Percentiles rank a stretch among this genome's conserved stretches.
phyloP scores from a whole-genome alignment of 2,329 filamentous ascomycete species.

The Helotiales sp. region DNA sequence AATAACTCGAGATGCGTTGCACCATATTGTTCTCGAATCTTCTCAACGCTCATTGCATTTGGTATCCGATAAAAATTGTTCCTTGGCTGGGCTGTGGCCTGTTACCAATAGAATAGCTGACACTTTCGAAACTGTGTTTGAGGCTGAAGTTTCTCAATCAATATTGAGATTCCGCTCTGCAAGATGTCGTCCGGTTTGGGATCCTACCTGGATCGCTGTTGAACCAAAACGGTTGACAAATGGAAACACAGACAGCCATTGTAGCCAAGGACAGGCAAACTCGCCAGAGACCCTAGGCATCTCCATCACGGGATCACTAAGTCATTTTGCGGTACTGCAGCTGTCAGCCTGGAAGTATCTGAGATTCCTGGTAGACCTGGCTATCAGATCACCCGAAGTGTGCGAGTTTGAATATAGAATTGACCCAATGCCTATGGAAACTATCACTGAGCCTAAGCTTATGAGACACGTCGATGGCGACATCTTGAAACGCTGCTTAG shows the following conservation, averaged over 20 bases:
- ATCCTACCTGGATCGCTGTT: conserved; percentile 20
- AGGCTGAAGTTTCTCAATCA: conserved; percentile 55
- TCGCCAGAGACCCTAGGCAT: conserved; percentile 58
- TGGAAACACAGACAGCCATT: not conserved
- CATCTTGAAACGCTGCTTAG: conserved; percentile 55
- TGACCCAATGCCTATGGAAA: conserved; percentile 36
- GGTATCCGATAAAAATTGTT: conserved; percentile 34
- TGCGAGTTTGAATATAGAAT: conserved; percentile 48
- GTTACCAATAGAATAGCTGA: conserved; percentile 30
- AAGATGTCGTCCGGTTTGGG: conserved; percentile 43
- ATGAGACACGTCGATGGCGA: conserved; percentile 69
- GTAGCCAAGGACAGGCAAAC: conserved; percentile 15
- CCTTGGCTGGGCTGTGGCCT: conserved; percentile 33
- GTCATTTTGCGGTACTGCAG: conserved; percentile 67
- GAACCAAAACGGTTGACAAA: not conserved
- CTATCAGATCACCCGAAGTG: conserved; percentile 46
- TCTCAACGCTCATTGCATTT: conserved; percentile 27
- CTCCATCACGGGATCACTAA: conserved; percentile 67
- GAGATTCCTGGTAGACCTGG: conserved; percentile 71
- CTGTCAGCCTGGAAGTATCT: conserved; percentile 66
- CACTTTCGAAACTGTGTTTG: conserved; percentile 46
- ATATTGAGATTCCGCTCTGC: conserved; percentile 57
- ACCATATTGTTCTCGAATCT: conserved; percentile 21
- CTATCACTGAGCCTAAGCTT: conserved; percentile 41
- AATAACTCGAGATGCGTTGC: conserved; percentile 33